phyloP scores from a whole-genome alignment of 2,329 filamentous ascomycete species.

The Mollisiaceae sp. region DNA sequence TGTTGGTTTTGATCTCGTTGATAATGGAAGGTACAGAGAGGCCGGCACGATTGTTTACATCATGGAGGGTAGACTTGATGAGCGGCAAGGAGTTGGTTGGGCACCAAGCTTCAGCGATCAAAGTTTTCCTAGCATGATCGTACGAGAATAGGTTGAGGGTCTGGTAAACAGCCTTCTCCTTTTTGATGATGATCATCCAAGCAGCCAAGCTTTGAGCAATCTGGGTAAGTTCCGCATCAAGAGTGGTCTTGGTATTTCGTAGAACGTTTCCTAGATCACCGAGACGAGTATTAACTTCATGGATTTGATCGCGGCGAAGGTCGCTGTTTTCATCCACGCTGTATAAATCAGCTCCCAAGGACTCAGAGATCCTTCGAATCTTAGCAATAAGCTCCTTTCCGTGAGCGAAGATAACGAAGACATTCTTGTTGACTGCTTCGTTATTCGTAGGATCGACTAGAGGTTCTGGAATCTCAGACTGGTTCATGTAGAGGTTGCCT shows the following conservation, averaged over 20 bases:
- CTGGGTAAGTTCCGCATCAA: constrained; percentile 90
- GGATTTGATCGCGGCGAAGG: constrained; percentile 91
- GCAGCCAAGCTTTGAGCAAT: constrained; percentile 91
- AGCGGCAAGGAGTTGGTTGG: constrained; percentile 87
- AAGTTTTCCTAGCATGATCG: constrained; percentile 90
- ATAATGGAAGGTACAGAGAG: constrained; percentile 98
- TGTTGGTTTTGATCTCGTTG: constrained; percentile 96
- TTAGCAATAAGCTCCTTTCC: constrained; percentile 98
- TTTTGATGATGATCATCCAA: constrained; percentile 97
- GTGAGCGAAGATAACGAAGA: constrained; percentile 99
- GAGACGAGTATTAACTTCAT: constrained; percentile 93
- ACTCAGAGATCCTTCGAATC: constrained; percentile 99
- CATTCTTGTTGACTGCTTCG: constrained; percentile 92
- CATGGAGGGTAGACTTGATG: constrained; percentile 92
- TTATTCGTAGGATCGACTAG: constrained; percentile 92
- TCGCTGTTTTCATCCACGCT: constrained; percentile 98
- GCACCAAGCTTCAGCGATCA: constrained; percentile 98
- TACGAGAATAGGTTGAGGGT: constrained; percentile 97
- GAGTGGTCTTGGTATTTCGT: constrained; percentile 90
- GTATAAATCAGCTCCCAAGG: constrained; percentile 93
- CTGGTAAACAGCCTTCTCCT: constrained; percentile 97
- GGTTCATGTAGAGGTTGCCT: constrained; percentile 99
- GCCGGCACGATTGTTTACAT: constrained; percentile 94
- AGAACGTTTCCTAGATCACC: constrained; percentile 91
- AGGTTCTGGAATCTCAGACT: constrained; percentile 94